These are phyloP conservation scores for Allomyces javanicus DNA, from an alignment of 192 early-diverging fungal genomes.

Conservation along the genomic window DNA sequence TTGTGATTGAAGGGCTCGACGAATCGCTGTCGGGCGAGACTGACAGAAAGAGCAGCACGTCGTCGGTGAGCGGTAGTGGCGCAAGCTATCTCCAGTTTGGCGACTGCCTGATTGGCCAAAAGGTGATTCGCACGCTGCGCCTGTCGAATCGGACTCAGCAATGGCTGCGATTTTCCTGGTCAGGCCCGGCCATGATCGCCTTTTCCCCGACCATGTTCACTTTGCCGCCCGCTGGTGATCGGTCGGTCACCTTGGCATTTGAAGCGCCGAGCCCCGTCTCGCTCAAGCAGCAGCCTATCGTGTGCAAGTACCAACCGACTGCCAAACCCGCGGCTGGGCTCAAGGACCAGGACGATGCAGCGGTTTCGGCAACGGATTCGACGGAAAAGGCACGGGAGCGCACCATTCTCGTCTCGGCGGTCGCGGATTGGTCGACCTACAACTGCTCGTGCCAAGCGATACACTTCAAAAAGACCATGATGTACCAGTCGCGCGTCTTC, in stretches of 20 bases:
- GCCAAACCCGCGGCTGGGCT: too few relatives aligned
- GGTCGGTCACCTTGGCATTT: too few relatives aligned
- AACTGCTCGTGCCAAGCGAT: slow-evolving; percentile 26
- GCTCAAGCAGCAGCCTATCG: too few relatives aligned
- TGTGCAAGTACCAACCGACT: too few relatives aligned
- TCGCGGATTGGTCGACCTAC: slow-evolving; percentile 27
- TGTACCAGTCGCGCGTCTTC: slow-evolving; percentile 33
- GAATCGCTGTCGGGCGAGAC: slow-evolving; percentile 6
- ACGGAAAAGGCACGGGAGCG: slow-evolving; percentile 16
- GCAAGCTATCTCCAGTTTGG: slow-evolving; percentile 15
- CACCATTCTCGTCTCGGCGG: slow-evolving; percentile 15
- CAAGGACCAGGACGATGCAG: too few relatives aligned
- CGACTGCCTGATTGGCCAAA: slow-evolving; percentile 28
- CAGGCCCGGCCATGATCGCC: slow-evolving; percentile 14
- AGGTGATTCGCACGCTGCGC: slow-evolving; percentile 10
- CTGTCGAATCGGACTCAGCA: slow-evolving; percentile 25
- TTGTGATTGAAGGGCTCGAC: slow-evolving; percentile 27
- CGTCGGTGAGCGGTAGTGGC: too few relatives aligned
- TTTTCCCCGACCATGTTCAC: slow-evolving; percentile 14
- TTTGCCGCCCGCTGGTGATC: too few relatives aligned
- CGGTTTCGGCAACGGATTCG: slow-evolving; percentile 10
- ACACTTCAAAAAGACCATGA: slow-evolving; percentile 33
- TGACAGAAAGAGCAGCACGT: too few relatives aligned
- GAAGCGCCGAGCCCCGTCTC: too few relatives aligned
- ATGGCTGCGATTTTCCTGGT: slow-evolving; percentile 13